Base-by-base conservation (phyloP, 441 rosid species). In the Brassica balearica region DNA sequence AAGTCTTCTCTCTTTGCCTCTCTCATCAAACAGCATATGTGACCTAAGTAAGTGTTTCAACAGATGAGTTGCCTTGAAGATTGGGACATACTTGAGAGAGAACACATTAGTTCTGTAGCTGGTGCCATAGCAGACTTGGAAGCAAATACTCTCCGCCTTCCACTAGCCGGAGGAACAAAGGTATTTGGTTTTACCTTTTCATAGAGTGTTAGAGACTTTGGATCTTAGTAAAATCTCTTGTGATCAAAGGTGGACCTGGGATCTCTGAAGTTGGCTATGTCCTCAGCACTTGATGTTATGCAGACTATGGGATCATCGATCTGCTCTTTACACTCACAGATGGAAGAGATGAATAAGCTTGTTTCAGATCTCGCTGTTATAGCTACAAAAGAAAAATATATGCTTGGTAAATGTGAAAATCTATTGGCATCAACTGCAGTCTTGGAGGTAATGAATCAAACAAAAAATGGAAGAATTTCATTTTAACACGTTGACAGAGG, bases 131-230 rank as follows among this genome's bases (percentile, higher is more conserved):
- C 86, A 73, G 98, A 90, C 87, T 84, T 96, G 73, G 90, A 92
- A 88, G 94, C 97, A 4, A 89, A 89, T 86, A 96, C 99, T 58
- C 91, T 90, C 32, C 93, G 94, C 63, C 86, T 96, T 82, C 98
- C 99, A n/a, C 80, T 91, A 36, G 83, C 91, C 10, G 90, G 91
- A 68, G 92, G 93, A 80, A 93, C 98, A 84, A 89, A 85, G 90
- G 99, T 93, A 84, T 12, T 17, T 67, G 20, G 6, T 12, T 27
- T 64, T 55, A 56, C 27, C 11, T 56, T 59, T 77, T 15, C 59
- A 10, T 2, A 10, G 19, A 62, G 20, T 56, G 8, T 25, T 25
- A 4, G 27, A 25, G 27, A 25, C 27, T 25, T 25, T 25, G 27
- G 27, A 25, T 25, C 27, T 25, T 25, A 25, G 27, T 25, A 63